phyloP scores from a whole-genome alignment of 2,329 filamentous ascomycete species.

The Hirsutella thompsonii region DNA sequence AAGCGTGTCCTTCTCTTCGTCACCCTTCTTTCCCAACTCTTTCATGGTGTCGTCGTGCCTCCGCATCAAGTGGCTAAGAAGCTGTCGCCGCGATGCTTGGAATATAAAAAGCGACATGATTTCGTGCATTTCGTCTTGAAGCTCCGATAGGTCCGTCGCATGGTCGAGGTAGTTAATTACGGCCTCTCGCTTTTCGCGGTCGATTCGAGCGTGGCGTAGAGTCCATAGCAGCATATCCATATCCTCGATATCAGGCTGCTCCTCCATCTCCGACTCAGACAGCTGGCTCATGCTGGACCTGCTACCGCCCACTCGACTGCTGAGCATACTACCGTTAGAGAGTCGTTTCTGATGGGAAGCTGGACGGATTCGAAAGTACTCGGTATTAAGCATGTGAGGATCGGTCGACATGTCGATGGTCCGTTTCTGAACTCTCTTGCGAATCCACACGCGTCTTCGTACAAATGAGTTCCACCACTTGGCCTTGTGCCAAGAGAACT shows the following conservation, averaged over 20 bases:
- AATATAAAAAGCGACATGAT: slow-evolving; percentile 84
- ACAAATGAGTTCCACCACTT: slow-evolving; percentile 95
- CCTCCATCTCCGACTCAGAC: slow-evolving; percentile 29
- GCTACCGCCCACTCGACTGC: slow-evolving; percentile 17
- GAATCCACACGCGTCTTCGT: slow-evolving; percentile 76
- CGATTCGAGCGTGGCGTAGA: slow-evolving; percentile 61
- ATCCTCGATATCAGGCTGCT: slow-evolving; percentile 45
- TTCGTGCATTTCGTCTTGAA: slow-evolving; percentile 67
- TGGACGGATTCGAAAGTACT: slow-evolving; percentile 68
- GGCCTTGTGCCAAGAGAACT: slow-evolving; percentile 76
- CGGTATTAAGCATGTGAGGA: slow-evolving; percentile 55
- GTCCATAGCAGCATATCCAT: slow-evolving; percentile 56
- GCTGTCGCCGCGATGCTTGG: slow-evolving; percentile 68
- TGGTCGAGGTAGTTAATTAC: slow-evolving; percentile 72
- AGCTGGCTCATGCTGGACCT: slow-evolving; percentile 23
- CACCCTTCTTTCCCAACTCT: slow-evolving; percentile 23
- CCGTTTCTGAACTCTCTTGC: slow-evolving; percentile 57
- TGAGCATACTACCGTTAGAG: slow-evolving; percentile 19
- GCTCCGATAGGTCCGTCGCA: slow-evolving; percentile 61
- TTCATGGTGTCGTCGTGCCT: slow-evolving; percentile 31
- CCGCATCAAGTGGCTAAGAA: slow-evolving; percentile 59
- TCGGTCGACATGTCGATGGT: slow-evolving; percentile 30
- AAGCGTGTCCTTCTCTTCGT: slow-evolving; percentile 17
- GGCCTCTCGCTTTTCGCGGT: slow-evolving; percentile 81
- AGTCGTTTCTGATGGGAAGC: slow-evolving; percentile 25